A percentile compares a stretch with the other conserved stretches of the same genome.
Evolutionary conservation across 192 early-diverging fungal species (phyloP).

Genomic region (Mortierella hygrophila): DNA sequence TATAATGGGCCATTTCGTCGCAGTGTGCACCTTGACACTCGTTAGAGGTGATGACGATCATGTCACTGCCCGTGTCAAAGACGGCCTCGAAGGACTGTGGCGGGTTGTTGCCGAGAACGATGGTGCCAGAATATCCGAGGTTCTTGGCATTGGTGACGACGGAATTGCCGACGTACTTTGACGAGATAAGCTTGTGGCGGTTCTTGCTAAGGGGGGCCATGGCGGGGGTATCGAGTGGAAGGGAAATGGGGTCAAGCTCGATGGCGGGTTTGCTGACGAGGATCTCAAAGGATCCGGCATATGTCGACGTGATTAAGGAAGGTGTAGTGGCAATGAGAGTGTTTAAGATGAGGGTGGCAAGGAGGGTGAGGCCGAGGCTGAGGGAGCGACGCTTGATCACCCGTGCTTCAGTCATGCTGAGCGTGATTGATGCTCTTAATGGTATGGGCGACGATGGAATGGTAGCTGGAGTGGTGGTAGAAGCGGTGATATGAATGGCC

Average conservation of each 20-base stretch:
- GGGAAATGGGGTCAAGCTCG: background rate
- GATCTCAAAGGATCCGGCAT: slow-evolving; percentile 18
- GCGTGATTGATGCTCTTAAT: background rate
- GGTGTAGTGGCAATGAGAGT: too few species aligned
- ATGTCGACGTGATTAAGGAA: background rate
- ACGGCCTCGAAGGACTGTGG: slow-evolving; percentile 88
- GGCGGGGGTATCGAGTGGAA: background rate
- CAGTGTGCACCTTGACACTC: slow-evolving; percentile 29
- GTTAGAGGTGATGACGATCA: slow-evolving; percentile 30
- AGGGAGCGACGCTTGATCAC: background rate
- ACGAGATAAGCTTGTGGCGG: slow-evolving; percentile 8
- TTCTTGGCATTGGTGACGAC: slow-evolving; percentile 26
- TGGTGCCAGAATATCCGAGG: slow-evolving; percentile 89
- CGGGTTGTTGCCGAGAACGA: slow-evolving; percentile 82
- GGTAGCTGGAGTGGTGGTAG: background rate
- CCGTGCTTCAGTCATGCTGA: background rate
- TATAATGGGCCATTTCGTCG: slow-evolving; percentile 26
- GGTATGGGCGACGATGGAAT: background rate
- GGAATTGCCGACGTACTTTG: slow-evolving; percentile 25
- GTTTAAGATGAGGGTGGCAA: background rate
- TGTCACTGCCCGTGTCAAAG: slow-evolving; percentile 82
- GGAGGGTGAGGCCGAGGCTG: background rate
- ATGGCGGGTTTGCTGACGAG: slow-evolving; percentile 11
- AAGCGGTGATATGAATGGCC: background rate
- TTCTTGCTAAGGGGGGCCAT: background rate